Conservation (phyloP, 306 rosid species). For the Medicago ruthenica region DNA sequence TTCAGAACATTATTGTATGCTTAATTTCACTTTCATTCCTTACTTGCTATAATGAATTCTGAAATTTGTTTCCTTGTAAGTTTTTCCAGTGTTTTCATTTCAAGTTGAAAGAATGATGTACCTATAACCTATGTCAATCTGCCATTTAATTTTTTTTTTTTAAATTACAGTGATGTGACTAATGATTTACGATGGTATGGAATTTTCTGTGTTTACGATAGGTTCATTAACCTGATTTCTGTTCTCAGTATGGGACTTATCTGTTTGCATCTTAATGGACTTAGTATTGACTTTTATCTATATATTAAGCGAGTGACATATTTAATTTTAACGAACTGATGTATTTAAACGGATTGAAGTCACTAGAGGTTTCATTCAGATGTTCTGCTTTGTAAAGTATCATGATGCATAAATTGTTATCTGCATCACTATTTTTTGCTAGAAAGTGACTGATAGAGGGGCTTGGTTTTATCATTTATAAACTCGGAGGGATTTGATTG, state of each 20-base stretch:
- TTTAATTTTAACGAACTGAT: no score
- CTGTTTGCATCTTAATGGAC: background rate
- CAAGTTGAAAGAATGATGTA: background rate
- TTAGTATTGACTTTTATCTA: no score
- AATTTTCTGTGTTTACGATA: background rate
- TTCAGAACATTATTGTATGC: background rate
- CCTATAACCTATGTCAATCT: background rate
- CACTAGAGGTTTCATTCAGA: no score
- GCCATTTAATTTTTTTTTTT: background rate
- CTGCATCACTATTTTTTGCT: no score
- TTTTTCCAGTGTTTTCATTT: background rate
- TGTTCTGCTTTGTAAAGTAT: no score
- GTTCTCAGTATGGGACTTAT: background rate
- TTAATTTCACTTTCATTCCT: background rate
- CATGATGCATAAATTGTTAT: no score
- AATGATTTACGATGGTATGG: background rate
- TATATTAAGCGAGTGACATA: no score
- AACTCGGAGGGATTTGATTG: background rate
- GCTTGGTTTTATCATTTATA: background rate
- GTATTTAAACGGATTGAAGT: no score
- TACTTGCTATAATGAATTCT: background rate
- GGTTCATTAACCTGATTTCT: background rate
- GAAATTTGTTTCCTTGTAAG: background rate
- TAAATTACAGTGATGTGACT: background rate
- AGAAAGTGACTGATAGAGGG: background rate